Evolutionary conservation across 2,329 filamentous ascomycete genomes (phyloP).

Genomic region (Aspergillus luchuensis): DNA sequence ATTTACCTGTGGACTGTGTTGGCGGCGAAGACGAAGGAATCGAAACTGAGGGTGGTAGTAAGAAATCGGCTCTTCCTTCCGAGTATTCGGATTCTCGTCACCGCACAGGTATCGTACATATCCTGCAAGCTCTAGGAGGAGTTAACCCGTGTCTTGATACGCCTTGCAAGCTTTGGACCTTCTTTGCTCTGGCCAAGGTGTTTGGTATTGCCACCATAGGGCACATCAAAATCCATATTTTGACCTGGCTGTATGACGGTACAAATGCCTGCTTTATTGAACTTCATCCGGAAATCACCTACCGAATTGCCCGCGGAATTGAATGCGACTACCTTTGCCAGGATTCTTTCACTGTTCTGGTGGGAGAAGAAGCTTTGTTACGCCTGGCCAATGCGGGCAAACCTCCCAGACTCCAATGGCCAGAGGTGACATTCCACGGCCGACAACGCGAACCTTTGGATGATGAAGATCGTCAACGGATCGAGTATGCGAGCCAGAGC

Average conservation of each 20-base stretch:
- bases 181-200: constrained; percentile 63
- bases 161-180: constrained; percentile 66
- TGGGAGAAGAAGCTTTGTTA: constrained; percentile 62
- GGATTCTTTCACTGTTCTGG: constrained; percentile 61
- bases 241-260: constrained; percentile 60
- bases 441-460: constrained; percentile 53
- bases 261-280: constrained; percentile 64
- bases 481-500: constrained; percentile 60
- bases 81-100: constrained; percentile 69
- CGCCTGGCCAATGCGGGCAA: constrained; percentile 29
- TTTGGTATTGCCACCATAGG: constrained; percentile 49
- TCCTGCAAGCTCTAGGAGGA: constrained; percentile 61
- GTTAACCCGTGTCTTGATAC: constrained; percentile 62
- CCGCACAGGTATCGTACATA: constrained; percentile 62
- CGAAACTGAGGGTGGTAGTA: constrained; percentile 11
- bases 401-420: constrained; percentile 4
- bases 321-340: constrained; percentile 37
- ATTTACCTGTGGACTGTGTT: constrained; percentile 45
- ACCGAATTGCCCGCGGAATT: constrained; percentile 56
- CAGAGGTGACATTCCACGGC: constrained; percentile 45
- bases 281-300: constrained; percentile 62
- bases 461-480: constrained; percentile 58
- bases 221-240: constrained; percentile 50
- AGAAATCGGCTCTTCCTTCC: constrained; percentile 24
- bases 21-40: constrained; percentile 52